phyloP scores from a whole-genome alignment of 331 rosid genomes.

The Dryas integrifolia region DNA sequence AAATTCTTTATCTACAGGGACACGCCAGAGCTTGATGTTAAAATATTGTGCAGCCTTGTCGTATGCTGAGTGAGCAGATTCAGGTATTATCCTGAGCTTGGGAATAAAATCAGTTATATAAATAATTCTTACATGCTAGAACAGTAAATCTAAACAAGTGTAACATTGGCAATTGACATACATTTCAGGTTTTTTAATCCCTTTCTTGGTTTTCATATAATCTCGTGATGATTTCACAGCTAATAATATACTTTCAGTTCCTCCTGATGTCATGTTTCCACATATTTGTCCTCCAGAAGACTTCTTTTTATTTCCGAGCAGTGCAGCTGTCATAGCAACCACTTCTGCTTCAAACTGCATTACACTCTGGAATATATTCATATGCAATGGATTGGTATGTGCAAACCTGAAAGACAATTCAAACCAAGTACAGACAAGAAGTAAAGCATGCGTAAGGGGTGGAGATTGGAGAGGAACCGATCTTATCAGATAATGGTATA shows the following conservation, averaged over 20 bases:
- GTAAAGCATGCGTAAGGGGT: constrained; percentile 2
- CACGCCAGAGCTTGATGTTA: constrained; percentile 89
- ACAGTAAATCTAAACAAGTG: constrained; percentile 19
- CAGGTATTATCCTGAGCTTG: constrained; percentile 76
- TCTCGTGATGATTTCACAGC: constrained; percentile 95
- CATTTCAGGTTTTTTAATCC: constrained; percentile 90
- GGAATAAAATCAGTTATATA: constrained; percentile 20
- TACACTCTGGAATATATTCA: constrained; percentile 87
- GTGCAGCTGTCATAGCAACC: constrained; percentile 91
- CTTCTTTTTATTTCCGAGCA: constrained; percentile 77
- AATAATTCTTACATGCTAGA: constrained; percentile 25
- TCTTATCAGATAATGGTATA: not conserved
- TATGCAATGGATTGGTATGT: constrained; percentile 93
- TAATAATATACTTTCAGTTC: constrained; percentile 92
- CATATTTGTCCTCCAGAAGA: constrained; percentile 81
- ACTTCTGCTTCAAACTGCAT: constrained; percentile 86
- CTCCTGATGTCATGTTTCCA: constrained; percentile 99
- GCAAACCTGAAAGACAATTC: constrained; percentile 69
- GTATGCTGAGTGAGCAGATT: constrained; percentile 95
- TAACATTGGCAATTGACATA: constrained; percentile 28
- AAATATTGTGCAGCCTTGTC: constrained; percentile 98
- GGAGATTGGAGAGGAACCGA: not conserved
- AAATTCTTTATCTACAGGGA: constrained; percentile 67
- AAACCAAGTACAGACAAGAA: constrained; percentile 23
- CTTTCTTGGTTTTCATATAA: constrained; percentile 77